These are phyloP conservation scores for Psilocybe azurescens DNA, from an alignment of 768 basidiomycete species.

Conservation along the genomic window DNA sequence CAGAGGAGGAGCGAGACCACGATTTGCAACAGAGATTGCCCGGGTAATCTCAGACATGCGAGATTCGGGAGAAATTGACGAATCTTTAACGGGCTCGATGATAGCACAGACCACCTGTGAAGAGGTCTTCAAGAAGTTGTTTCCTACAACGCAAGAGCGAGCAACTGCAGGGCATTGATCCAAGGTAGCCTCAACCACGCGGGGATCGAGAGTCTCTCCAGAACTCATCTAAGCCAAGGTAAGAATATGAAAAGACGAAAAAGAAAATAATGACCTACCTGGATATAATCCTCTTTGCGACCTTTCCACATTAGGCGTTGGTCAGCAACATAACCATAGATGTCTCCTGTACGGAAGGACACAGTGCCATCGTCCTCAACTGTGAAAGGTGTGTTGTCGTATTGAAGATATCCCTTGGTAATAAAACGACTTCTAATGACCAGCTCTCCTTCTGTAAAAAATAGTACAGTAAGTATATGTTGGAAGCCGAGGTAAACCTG, in stretches of 20 bases:
- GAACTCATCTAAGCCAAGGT: slow-evolving; percentile 32
- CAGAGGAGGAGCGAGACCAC: slow-evolving; percentile 36
- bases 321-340: slow-evolving; percentile 28
- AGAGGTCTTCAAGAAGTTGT: slow-evolving; percentile 36
- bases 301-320: slow-evolving; percentile 36
- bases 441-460: slow-evolving; percentile 35
- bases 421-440: slow-evolving; percentile 32
- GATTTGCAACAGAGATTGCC: slow-evolving; percentile 32
- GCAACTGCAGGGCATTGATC: slow-evolving; percentile 28
- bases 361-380: slow-evolving; percentile 30
- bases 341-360: slow-evolving; percentile 38
- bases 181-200: slow-evolving; percentile 33
- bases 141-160: slow-evolving; percentile 37
- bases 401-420: slow-evolving; percentile 32
- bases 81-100: slow-evolving; percentile 27
- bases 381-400: slow-evolving; percentile 32
- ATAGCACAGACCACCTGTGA: slow-evolving; percentile 37
- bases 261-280: slow-evolving; percentile 22
- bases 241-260: not conserved
- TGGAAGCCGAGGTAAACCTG: slow-evolving; percentile 3
- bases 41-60: slow-evolving; percentile 31
- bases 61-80: slow-evolving; percentile 7
- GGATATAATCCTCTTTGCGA: slow-evolving; percentile 39
- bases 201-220: slow-evolving; percentile 40
- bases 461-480: not conserved